Conservation (phyloP, 495 filamentous ascomycete species). For the Penicillium steckii region DNA sequence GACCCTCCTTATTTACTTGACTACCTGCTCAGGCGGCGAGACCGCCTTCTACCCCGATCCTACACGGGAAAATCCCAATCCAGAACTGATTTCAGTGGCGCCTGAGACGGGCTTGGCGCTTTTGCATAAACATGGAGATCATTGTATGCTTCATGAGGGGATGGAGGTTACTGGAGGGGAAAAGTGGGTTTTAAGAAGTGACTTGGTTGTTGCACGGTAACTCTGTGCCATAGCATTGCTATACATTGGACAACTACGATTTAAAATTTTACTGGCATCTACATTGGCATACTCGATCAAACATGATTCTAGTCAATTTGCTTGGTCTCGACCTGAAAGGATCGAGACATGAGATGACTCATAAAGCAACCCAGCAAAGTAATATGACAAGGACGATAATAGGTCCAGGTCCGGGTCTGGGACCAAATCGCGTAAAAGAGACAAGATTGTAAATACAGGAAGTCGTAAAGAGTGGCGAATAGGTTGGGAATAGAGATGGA, state of each 20-base stretch:
- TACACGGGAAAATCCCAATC: conserved; percentile 49
- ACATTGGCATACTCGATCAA: not conserved
- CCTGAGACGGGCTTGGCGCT: conserved; percentile 81
- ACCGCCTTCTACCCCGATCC: conserved; percentile 87
- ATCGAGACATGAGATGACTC: conserved; percentile 3
- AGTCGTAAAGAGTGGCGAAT: conserved; percentile 24
- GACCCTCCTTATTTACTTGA: conserved; percentile 89
- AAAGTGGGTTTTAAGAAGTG: conserved; percentile 91
- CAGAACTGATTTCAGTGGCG: conserved; percentile 62
- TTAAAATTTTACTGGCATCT: not conserved
- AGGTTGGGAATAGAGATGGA: conserved; percentile 1
- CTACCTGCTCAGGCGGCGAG: conserved; percentile 77
- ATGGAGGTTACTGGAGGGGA: conserved; percentile 75
- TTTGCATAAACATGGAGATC: conserved; percentile 84
- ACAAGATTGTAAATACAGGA: conserved; percentile 28
- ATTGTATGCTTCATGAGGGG: conserved; percentile 90
- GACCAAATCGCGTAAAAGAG: conserved; percentile 11
- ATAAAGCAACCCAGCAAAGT: conserved; percentile 17
- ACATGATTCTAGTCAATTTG: conserved; percentile 19
- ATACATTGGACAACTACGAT: not conserved
- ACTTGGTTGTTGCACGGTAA: conserved; percentile 70
- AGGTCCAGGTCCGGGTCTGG: conserved; percentile 19
- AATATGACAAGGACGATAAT: conserved; percentile 26
- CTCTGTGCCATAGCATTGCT: too few relatives aligned
- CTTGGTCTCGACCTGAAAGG: conserved; percentile 10